Percentiles rank a stretch among this genome's conserved stretches.
phyloP scores from a whole-genome alignment of 2,329 filamentous ascomycete genomes.

The Pyrenophora seminiperda region DNA sequence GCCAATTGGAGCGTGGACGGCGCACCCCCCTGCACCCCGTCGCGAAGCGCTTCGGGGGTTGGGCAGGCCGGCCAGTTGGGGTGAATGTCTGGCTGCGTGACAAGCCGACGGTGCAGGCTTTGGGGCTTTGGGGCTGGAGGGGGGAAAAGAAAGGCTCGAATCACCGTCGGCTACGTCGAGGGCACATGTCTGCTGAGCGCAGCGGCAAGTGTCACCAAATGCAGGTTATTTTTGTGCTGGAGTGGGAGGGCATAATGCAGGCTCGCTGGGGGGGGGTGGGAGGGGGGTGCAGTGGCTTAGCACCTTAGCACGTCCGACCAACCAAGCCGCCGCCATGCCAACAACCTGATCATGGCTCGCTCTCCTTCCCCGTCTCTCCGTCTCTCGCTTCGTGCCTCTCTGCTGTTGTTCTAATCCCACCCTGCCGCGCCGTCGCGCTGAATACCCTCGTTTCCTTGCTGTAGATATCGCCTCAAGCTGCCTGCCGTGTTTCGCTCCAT shows the following conservation, averaged over 20 bases:
- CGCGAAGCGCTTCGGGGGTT: constrained; percentile 16
- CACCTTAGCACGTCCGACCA: constrained; percentile 15
- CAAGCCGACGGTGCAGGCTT: not conserved
- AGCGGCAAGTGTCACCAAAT: constrained; percentile 32
- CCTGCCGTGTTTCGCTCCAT: constrained; percentile 1
- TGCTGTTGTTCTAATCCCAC: not conserved
- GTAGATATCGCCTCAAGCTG: constrained; percentile 8
- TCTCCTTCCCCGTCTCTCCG: constrained; percentile 12
- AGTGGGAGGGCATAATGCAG: constrained; percentile 21
- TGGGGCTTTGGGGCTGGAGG: not conserved
- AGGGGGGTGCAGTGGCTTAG: constrained; percentile 7
- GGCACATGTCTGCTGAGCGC: constrained; percentile 16
- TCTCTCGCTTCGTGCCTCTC: constrained; percentile 17
- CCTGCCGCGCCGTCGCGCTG: constrained; percentile 13
- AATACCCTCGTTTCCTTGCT: constrained; percentile 12
- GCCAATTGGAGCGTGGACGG: constrained; percentile 21
- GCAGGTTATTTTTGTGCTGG: constrained; percentile 35
- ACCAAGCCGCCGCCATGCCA: constrained; percentile 12
- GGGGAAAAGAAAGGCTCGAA: constrained; percentile 12
- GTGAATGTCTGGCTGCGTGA: not conserved
- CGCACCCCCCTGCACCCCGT: constrained; percentile 18
- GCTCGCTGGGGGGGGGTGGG: constrained; percentile 1
- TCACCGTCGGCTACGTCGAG: constrained; percentile 9
- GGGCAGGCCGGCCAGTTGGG: constrained; percentile 10
- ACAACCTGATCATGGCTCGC: constrained; percentile 9